Conservation (phyloP, 2,329 filamentous ascomycete species). For the Talaromyces sp. region DNA sequence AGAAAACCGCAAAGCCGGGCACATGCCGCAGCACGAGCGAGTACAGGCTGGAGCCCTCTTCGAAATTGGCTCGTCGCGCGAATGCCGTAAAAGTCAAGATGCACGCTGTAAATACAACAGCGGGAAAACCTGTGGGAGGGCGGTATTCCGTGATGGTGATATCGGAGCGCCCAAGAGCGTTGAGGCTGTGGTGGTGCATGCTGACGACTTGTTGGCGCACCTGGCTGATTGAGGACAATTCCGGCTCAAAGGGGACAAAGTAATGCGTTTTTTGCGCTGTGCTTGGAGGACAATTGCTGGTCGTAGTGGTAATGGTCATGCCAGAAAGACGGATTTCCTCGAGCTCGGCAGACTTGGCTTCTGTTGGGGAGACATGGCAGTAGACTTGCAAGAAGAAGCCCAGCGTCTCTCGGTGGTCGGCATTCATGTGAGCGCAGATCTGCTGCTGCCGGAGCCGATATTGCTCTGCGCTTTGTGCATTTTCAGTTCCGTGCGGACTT, state of each 20-base stretch:
- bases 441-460: constrained; percentile 46
- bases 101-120: constrained; percentile 52
- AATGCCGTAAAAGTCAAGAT: constrained; percentile 51
- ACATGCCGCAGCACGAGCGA: constrained; percentile 47
- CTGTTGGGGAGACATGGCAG: constrained; percentile 51
- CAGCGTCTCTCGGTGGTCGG: constrained; percentile 70
- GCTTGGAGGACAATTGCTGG: constrained; percentile 20
- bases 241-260: constrained; percentile 62
- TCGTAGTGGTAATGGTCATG: constrained; percentile 54
- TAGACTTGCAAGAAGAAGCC: constrained; percentile 73
- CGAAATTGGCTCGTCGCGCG: constrained; percentile 47
- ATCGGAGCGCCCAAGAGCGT: constrained; percentile 56
- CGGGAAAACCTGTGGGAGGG: constrained; percentile 48
- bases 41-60: constrained; percentile 49
- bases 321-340: constrained; percentile 59
- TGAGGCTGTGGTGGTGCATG: constrained; percentile 61
- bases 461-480: constrained; percentile 2
- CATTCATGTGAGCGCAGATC: constrained; percentile 82
- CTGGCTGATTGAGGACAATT: constrained; percentile 63
- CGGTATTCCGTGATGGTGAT: constrained; percentile 50
- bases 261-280: constrained; percentile 28
- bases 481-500: not conserved
- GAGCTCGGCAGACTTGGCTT: constrained; percentile 56
- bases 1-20: constrained; percentile 55
- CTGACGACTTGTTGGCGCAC: constrained; percentile 65